phyloP scores from a whole-genome alignment of 2,329 filamentous ascomycete genomes.

The Dryadomyces quercivorus region DNA sequence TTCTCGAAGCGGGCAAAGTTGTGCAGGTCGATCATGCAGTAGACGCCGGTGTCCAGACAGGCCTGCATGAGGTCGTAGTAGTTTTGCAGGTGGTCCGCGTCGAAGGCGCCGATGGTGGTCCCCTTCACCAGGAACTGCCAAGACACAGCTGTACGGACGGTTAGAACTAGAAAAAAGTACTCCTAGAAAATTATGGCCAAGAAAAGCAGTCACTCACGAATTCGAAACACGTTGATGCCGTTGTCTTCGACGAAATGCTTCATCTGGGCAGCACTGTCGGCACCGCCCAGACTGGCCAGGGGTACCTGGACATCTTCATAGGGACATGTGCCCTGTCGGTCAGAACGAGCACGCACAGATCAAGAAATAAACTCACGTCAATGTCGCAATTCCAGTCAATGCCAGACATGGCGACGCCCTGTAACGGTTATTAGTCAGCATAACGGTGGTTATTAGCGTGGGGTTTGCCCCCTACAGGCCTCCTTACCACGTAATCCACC shows the following conservation, averaged over 20 bases:
- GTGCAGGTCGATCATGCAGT: slow-evolving; percentile 39
- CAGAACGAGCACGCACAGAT: too few relatives aligned
- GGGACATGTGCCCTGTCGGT: slow-evolving; percentile 27
- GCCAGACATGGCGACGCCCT: slow-evolving; percentile 25
- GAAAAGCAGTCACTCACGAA: slow-evolving; percentile 26
- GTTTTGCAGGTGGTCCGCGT: slow-evolving; percentile 26
- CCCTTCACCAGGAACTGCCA: slow-evolving; percentile 40
- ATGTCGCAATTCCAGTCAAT: slow-evolving; percentile 35
- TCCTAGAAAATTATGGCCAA: too few relatives aligned
- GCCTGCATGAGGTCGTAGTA: slow-evolving; percentile 38
- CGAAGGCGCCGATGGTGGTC: slow-evolving; percentile 27
- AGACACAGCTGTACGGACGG: slow-evolving; percentile 23
- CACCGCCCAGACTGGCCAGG: slow-evolving; percentile 16
- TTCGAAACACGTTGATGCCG: slow-evolving; percentile 42
- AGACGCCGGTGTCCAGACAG: slow-evolving; percentile 33
- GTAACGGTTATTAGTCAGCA: background rate
- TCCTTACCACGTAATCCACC: slow-evolving; percentile 6
- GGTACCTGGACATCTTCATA: slow-evolving; percentile 20
- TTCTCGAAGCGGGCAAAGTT: slow-evolving; percentile 51
- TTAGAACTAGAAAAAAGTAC: too few relatives aligned
- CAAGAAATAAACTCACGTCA: too few relatives aligned
- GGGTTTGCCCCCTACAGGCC: background rate
- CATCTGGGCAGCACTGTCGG: slow-evolving; percentile 33
- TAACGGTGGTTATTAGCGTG: background rate
- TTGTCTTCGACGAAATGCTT: slow-evolving; percentile 42